Conservation (phyloP, 768 basidiomycete genomes). For the Tylopilus subfusipes region DNA sequence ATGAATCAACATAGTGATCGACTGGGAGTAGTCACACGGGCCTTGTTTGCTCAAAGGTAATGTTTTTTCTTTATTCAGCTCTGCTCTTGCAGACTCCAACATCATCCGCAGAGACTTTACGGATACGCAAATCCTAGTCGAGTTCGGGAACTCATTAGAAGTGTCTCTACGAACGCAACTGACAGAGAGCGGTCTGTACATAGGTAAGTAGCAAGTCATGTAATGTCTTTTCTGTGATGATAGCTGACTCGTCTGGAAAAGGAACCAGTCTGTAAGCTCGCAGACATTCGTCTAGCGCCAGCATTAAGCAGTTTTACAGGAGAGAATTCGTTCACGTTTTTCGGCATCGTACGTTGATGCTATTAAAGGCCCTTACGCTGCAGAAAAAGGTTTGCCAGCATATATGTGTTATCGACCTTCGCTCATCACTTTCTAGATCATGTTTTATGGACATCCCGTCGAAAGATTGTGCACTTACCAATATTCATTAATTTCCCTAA, state of each 20-base stretch:
- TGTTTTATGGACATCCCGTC: slow-evolving; percentile 96
- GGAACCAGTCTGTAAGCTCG: slow-evolving; percentile 64
- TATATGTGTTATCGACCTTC: slow-evolving; percentile 1
- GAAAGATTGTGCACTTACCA: slow-evolving; percentile 96
- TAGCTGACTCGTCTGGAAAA: slow-evolving; percentile 28
- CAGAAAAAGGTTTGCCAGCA: slow-evolving; percentile 74
- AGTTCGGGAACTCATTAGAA: slow-evolving; percentile 79
- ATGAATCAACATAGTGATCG: slow-evolving; percentile 63
- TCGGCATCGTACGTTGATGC: slow-evolving; percentile 84
- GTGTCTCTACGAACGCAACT: slow-evolving; percentile 69
- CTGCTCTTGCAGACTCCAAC: not conserved
- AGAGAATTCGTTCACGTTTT: slow-evolving; percentile 93
- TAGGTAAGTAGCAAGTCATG: slow-evolving; percentile 57
- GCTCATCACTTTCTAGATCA: slow-evolving; percentile 53
- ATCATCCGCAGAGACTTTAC: slow-evolving; percentile 66
- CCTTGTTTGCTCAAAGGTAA: slow-evolving; percentile 82
- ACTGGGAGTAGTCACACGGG: slow-evolving; percentile 88
- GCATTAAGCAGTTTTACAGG: slow-evolving; percentile 37
- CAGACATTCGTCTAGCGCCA: not conserved
- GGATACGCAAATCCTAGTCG: slow-evolving; percentile 83
- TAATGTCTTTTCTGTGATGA: not conserved
- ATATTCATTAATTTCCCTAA: slow-evolving; percentile 90
- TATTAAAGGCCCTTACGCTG: slow-evolving; percentile 92
- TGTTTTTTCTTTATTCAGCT: not conserved
- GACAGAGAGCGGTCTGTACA: slow-evolving; percentile 92